phyloP scores from a whole-genome alignment of 768 basidiomycete genomes.

The Favolaschia claudopus region DNA sequence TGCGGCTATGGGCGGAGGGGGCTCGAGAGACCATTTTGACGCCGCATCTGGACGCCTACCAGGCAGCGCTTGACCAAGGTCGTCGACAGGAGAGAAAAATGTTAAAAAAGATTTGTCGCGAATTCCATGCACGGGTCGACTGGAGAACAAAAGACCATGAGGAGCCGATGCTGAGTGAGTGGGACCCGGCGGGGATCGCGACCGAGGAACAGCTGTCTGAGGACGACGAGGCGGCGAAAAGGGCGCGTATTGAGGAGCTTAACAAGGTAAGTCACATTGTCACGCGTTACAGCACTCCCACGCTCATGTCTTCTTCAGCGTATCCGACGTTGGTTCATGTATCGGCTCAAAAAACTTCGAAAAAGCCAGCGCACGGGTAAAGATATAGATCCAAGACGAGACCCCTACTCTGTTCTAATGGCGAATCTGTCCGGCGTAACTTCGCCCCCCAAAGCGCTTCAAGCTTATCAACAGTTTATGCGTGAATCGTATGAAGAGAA shows the following conservation, averaged over 20 bases:
- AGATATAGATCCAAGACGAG: not conserved
- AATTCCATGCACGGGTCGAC: slow-evolving; percentile 10
- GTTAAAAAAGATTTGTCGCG: not conserved
- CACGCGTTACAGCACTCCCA: not conserved
- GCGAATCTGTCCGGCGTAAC: slow-evolving; percentile 7
- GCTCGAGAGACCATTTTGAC: slow-evolving; percentile 1
- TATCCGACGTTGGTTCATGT: slow-evolving; percentile 2
- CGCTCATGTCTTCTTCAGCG: not conserved
- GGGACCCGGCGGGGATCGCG: not conserved
- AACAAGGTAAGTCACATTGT: slow-evolving; percentile 1
- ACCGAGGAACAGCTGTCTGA: not conserved
- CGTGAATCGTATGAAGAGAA: not conserved
- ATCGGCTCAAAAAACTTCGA: not conserved
- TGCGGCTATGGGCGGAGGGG: slow-evolving; percentile 14
- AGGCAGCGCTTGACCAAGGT: not conserved
- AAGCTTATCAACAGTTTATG: slow-evolving; percentile 26
- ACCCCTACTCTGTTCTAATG: not conserved
- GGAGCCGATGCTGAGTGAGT: not conserved
- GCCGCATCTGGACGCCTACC: slow-evolving; percentile 11
- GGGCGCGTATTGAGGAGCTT: not conserved
- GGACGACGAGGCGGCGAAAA: not conserved
- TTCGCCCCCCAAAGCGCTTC: not conserved
- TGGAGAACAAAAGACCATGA: slow-evolving; percentile 1
- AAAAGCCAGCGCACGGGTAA: not conserved
- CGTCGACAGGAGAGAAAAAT: not conserved